phyloP scores from a whole-genome alignment of 768 basidiomycete genomes.

The Leccinellum rugosiceps region DNA sequence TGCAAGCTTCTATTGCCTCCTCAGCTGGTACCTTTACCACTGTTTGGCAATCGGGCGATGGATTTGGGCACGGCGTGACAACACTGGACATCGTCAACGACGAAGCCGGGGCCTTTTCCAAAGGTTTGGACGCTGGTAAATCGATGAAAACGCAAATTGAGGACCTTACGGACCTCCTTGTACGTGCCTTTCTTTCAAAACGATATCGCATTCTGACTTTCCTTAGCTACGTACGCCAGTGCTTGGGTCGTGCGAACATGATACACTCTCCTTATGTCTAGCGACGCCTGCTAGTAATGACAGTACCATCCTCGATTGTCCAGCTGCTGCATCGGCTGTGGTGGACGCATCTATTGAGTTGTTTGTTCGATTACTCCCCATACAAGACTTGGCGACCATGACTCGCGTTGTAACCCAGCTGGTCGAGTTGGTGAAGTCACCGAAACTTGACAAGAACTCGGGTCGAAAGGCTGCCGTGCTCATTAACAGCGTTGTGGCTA shows the following conservation, averaged over 20 bases:
- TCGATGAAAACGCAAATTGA: constrained; percentile 80
- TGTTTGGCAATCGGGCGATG: constrained; percentile 85
- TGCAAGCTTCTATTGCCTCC: constrained; percentile 90
- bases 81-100: constrained; percentile 55
- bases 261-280: constrained; percentile 70
- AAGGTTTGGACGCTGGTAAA: constrained; percentile 31
- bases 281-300: constrained; percentile 42
- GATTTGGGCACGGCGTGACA: constrained; percentile 90
- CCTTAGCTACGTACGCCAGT: constrained; percentile 59
- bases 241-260: constrained; percentile 82
- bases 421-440: constrained; percentile 63
- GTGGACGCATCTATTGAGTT: constrained; percentile 89
- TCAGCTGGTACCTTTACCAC: constrained; percentile 79
- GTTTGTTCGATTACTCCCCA: constrained; percentile 73
- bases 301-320: constrained; percentile 53
- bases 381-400: constrained; percentile 65
- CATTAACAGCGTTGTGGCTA: constrained; percentile 74
- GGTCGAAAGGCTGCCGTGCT: constrained; percentile 83
- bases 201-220: neutral
- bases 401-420: constrained; percentile 55
- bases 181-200: constrained; percentile 34
- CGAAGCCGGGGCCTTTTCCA: constrained; percentile 28
- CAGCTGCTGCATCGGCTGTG: constrained; percentile 76
- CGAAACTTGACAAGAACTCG: constrained; percentile 81
- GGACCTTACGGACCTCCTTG: constrained; percentile 72